A percentile compares a stretch with the other conserved stretches of the same genome.
Evolutionary conservation across 371 early-diverging fungal genomes (phyloP).

Genomic region (Circinella umbellata): DNA sequence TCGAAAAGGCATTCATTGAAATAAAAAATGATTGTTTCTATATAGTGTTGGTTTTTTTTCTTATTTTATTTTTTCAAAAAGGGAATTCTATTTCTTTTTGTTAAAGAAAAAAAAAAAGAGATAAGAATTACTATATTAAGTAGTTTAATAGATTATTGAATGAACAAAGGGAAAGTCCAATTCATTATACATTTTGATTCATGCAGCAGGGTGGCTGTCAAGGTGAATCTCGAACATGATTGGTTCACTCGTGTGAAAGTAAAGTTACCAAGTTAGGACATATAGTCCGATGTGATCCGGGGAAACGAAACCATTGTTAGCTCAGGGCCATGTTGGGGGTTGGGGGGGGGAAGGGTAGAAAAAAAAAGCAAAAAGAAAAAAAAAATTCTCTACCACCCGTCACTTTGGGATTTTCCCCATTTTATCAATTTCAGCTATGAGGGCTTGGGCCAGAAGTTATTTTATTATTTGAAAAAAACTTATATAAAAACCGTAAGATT

Average conservation of each 20-base stretch:
- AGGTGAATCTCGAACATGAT: slow-evolving; percentile 8
- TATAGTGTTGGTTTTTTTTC: too few relatives aligned
- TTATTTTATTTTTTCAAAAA: too few relatives aligned
- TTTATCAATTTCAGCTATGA: background rate
- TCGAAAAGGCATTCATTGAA: too few relatives aligned
- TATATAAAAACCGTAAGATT: slow-evolving; percentile 11
- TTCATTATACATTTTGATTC: background rate
- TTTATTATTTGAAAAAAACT: background rate
- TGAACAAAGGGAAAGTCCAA: too few relatives aligned
- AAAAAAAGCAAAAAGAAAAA: too few relatives aligned
- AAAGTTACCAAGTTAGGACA: slow-evolving; percentile 15
- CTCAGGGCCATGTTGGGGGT: slow-evolving; percentile 5
- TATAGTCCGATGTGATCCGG: slow-evolving; percentile 16
- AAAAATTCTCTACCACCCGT: slow-evolving; percentile 19
- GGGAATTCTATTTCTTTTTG: too few relatives aligned
- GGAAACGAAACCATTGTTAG: slow-evolving; percentile 11
- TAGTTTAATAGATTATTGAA: too few relatives aligned
- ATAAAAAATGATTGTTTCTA: too few relatives aligned
- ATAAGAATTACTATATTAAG: too few relatives aligned
- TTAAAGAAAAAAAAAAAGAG: background rate
- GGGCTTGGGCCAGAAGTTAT: too few relatives aligned
- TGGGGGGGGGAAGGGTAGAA: background rate
- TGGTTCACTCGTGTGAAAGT: slow-evolving; percentile 23
- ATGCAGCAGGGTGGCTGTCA: slow-evolving; percentile 13
- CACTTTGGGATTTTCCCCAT: slow-evolving; percentile 14